phyloP scores from a whole-genome alignment of 345 rosid genomes.

The Geranium rotundifolium region DNA sequence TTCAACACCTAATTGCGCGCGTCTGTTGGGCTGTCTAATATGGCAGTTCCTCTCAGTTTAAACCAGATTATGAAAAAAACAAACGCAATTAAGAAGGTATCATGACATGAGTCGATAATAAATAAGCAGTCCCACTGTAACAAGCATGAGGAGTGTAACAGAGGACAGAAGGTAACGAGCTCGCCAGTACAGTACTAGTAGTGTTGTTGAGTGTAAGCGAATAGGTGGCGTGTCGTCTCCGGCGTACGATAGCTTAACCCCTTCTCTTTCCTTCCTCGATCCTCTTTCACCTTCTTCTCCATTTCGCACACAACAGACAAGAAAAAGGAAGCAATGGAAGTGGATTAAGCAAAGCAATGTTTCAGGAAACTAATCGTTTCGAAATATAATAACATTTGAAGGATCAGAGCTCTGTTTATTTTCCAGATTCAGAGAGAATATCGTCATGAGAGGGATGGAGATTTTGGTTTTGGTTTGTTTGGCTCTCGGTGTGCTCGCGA shows the following conservation, averaged over 20 bases:
- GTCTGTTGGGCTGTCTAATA: too few relatives aligned
- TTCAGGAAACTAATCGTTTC: not conserved
- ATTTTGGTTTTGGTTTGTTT: constrained; percentile 11
- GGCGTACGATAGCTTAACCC: constrained; percentile 1
- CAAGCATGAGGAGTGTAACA: too few relatives aligned
- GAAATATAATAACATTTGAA: not conserved
- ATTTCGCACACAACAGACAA: not conserved
- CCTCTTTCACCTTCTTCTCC: constrained; percentile 2
- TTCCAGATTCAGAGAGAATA: not conserved
- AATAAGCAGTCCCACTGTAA: too few relatives aligned
- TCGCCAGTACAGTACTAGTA: not conserved
- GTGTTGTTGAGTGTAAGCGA: not conserved
- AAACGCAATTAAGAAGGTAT: too few relatives aligned
- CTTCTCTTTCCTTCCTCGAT: not conserved
- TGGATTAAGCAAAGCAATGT: constrained; percentile 3
- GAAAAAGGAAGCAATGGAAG: not conserved
- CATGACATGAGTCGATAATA: too few relatives aligned
- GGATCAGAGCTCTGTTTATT: not conserved
- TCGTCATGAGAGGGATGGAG: constrained; percentile 8
- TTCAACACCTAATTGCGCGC: too few relatives aligned
- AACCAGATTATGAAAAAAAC: too few relatives aligned
- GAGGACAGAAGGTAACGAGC: not conserved
- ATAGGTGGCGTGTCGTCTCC: constrained; percentile 6
- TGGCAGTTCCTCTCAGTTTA: too few relatives aligned
- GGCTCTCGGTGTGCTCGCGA: constrained; percentile 15